Conservation (phyloP, 2,329 filamentous ascomycete genomes). For the Malbranchea zuffiana region DNA sequence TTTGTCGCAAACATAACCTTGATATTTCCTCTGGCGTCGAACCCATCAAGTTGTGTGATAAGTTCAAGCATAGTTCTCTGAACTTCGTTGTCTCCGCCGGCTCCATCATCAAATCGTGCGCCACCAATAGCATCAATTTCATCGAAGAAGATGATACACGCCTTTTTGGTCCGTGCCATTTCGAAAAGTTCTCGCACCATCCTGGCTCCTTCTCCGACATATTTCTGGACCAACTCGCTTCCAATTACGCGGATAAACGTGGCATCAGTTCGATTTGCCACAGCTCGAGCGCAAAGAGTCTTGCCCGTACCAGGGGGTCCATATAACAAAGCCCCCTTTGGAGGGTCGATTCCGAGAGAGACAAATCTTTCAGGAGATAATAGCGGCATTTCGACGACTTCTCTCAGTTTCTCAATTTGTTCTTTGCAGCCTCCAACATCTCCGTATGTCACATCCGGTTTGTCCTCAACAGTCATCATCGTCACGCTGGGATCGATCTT, state of each 20-base stretch:
- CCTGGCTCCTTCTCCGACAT: slow-evolving; percentile 92
- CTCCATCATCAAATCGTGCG: slow-evolving; percentile 91
- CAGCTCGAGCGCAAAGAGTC: slow-evolving; percentile 91
- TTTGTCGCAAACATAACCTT: slow-evolving; percentile 99
- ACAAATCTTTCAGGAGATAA: slow-evolving; percentile 95
- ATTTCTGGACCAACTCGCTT: slow-evolving; percentile 96
- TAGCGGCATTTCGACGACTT: slow-evolving; percentile 97
- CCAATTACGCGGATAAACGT: slow-evolving; percentile 99
- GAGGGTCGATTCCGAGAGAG: slow-evolving; percentile 96
- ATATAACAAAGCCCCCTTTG: slow-evolving; percentile 93
- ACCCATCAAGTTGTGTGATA: slow-evolving; percentile 92
- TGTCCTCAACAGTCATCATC: slow-evolving; percentile 99
- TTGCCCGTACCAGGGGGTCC: slow-evolving; percentile 98
- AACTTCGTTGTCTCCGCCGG: slow-evolving; percentile 93
- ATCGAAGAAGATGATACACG: slow-evolving; percentile 99
- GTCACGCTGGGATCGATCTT: slow-evolving; percentile 99
- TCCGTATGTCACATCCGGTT: slow-evolving; percentile 97
- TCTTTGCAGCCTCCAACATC: slow-evolving; percentile 99
- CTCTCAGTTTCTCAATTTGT: slow-evolving; percentile 96
- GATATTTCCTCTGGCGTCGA: slow-evolving; percentile 94
- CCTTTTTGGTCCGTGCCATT: slow-evolving; percentile 99
- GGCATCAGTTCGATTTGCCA: slow-evolving; percentile 94
- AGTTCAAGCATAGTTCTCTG: slow-evolving; percentile 97
- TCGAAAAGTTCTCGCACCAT: slow-evolving; percentile 99
- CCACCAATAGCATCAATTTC: slow-evolving; percentile 95